Conservation (phyloP, 768 basidiomycete genomes). For the Panaeolus papilionaceus region DNA sequence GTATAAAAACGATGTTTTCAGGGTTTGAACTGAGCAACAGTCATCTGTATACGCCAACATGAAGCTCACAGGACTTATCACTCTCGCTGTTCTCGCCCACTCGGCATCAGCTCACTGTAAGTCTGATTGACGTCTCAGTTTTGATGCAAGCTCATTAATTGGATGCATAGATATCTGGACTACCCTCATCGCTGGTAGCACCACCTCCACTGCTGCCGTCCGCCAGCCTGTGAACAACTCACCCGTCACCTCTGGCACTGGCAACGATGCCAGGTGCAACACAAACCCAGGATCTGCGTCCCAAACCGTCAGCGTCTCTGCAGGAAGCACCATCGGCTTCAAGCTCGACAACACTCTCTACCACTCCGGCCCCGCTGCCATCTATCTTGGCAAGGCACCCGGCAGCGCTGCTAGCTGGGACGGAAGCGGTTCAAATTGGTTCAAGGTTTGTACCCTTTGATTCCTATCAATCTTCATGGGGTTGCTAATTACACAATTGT, state of each 20-base stretch:
- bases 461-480: neutral
- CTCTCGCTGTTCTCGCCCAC: conserved; percentile 10
- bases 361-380: conserved; percentile 50
- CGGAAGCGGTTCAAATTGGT: conserved; percentile 57
- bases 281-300: conserved; percentile 38
- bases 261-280: conserved; percentile 43
- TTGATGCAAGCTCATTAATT: neutral
- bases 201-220: conserved; percentile 36
- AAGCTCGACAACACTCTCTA: conserved; percentile 45
- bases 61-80: conserved; percentile 15
- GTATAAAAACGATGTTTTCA: neutral
- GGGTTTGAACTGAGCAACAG: neutral
- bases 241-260: conserved; percentile 38
- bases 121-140: neutral
- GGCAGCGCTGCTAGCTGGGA: conserved; percentile 47
- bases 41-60: neutral
- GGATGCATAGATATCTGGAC: conserved; percentile 36
- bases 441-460: conserved; percentile 42
- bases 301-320: conserved; percentile 42
- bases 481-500: too few relatives aligned
- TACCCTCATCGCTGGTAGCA: conserved; percentile 37
- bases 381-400: conserved; percentile 56
- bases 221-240: conserved; percentile 41
- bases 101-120: conserved; percentile 4
- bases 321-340: conserved; percentile 49